phyloP scores from a whole-genome alignment of 73 alveolate genomes.

The Stentor coeruleus region DNA sequence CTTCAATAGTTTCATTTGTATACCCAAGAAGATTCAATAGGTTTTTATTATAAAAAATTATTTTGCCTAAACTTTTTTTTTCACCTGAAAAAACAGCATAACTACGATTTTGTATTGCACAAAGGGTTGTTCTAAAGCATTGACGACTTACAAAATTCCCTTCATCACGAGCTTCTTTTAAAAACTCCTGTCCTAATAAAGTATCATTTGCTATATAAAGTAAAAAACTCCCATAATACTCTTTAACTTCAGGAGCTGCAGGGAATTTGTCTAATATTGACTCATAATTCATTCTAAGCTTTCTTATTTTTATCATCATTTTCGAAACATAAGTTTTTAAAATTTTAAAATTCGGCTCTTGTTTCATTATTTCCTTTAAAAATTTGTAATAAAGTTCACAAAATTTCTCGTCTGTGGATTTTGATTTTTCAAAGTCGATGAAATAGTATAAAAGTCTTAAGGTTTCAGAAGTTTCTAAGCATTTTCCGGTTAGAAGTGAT shows the following conservation, averaged over 20 bases:
- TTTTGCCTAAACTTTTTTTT: not conserved
- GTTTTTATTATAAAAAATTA: no score
- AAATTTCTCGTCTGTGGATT: not conserved
- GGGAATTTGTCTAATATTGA: not conserved
- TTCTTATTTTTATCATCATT: no score
- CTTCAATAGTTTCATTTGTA: not conserved
- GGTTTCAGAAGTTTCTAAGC: not conserved
- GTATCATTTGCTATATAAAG: not conserved
- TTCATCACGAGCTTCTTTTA: not conserved
- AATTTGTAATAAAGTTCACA: not conserved
- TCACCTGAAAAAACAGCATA: not conserved
- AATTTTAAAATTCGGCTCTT: not conserved
- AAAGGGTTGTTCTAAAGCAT: no score
- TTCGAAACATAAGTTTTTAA: not conserved
- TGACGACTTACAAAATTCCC: no score
- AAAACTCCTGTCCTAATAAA: not conserved
- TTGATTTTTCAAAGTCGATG: not conserved
- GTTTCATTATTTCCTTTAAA: not conserved
- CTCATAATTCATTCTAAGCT: not conserved
- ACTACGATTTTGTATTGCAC: not conserved
- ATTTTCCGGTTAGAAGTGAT: not conserved
- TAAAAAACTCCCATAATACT: not conserved
- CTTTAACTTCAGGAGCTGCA: not conserved
- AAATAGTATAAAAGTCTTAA: no score
- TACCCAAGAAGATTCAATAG: not conserved